Percentiles rank a stretch among this genome's conserved stretches.
Conservation (phyloP, 495 filamentous ascomycete genomes). For the Cercophora scortea region DNA sequence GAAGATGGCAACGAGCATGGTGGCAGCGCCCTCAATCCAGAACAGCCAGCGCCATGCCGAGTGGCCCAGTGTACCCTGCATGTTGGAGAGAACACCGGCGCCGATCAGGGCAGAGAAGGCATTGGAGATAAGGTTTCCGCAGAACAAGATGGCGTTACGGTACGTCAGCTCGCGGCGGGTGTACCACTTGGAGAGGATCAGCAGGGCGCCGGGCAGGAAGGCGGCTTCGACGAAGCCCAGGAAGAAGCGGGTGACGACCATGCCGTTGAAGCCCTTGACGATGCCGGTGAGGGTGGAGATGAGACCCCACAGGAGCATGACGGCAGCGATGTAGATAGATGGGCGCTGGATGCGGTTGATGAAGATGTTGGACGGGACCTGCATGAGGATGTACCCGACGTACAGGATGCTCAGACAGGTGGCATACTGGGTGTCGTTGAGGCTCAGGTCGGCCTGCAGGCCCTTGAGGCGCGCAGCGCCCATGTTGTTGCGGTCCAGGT, state of each 20-base stretch:
- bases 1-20: slow-evolving; percentile 31
- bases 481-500: slow-evolving; percentile 59
- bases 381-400: slow-evolving; percentile 49
- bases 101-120: slow-evolving; percentile 55
- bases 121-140: slow-evolving; percentile 52
- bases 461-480: slow-evolving; percentile 40
- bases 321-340: slow-evolving; percentile 37
- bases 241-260: slow-evolving; percentile 59
- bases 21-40: slow-evolving; percentile 58
- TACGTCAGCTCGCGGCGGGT: slow-evolving; percentile 43
- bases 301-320: slow-evolving; percentile 63
- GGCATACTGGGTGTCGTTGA: slow-evolving; percentile 31
- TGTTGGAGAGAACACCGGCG: slow-evolving; percentile 44
- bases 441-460: slow-evolving; percentile 33
- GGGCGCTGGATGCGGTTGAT: slow-evolving; percentile 33
- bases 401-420: slow-evolving; percentile 36
- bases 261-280: slow-evolving; percentile 50
- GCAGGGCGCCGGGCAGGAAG: slow-evolving; percentile 37
- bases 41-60: slow-evolving; percentile 60
- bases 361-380: slow-evolving; percentile 34
- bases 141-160: slow-evolving; percentile 53
- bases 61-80: slow-evolving; percentile 39
- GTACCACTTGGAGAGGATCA: slow-evolving; percentile 51
- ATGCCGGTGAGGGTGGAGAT: slow-evolving; percentile 55
- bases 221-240: slow-evolving; percentile 52